A percentile compares a stretch with the other conserved stretches of the same genome.
phyloP scores from a whole-genome alignment of 495 filamentous ascomycete genomes.

The Terfezia claveryi region DNA sequence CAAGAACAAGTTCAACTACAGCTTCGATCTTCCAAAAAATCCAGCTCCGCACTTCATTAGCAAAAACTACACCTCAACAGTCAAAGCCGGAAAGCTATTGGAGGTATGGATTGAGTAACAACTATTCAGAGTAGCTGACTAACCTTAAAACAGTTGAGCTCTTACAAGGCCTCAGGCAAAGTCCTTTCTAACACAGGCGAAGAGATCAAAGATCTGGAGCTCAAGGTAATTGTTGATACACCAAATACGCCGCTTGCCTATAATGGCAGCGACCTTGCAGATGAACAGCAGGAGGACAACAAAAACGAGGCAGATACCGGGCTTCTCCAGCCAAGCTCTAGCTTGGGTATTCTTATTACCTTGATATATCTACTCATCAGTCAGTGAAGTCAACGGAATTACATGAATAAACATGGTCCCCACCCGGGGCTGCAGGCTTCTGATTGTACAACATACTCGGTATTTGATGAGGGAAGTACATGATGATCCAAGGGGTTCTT shows the following conservation, averaged over 20 bases:
- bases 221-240: neutral
- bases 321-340: neutral
- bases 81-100: neutral
- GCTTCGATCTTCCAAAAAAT: conserved; percentile 46
- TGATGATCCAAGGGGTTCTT: no score
- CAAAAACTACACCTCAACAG: conserved; percentile 20
- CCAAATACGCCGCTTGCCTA: neutral
- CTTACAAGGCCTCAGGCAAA: neutral
- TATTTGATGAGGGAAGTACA: no score
- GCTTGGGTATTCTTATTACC: neutral
- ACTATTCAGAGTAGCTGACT: no score
- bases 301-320: neutral
- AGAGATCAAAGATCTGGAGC: neutral
- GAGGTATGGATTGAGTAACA: neutral
- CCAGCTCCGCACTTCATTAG: conserved; percentile 25
- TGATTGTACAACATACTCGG: no score
- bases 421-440: no score
- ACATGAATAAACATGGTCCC: no score
- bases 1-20: conserved; percentile 38
- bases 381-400: neutral
- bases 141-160: no score
- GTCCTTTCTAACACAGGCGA: neutral
- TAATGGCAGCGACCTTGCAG: neutral
- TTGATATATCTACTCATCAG: neutral
- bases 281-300: neutral